Conservation (phyloP, 148 eudicot genomes). For the Heliosperma pusillum region DNA sequence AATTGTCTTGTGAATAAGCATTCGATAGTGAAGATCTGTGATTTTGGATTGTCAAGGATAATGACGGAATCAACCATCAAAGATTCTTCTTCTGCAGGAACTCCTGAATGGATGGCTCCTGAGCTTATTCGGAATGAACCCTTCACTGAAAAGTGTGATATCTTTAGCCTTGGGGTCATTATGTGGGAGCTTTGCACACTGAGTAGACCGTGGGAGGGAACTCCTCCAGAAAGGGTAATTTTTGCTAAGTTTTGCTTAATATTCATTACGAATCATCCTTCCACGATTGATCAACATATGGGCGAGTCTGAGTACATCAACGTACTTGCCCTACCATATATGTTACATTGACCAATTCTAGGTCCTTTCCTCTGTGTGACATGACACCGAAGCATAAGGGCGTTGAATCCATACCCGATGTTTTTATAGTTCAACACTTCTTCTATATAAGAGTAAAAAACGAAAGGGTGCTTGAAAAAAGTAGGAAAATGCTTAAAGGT, state of each 20-base stretch:
- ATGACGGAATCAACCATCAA: slow-evolving; percentile 48
- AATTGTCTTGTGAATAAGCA: slow-evolving; percentile 95
- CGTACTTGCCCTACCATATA: neutral
- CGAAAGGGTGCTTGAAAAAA: neutral
- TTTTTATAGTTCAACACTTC: neutral
- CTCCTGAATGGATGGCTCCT: slow-evolving; percentile 99
- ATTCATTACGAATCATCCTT: neutral
- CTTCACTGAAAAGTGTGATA: slow-evolving; percentile 90
- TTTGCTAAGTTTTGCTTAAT: neutral
- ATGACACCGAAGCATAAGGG: neutral
- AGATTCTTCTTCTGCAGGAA: slow-evolving; percentile 86
- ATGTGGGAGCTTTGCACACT: slow-evolving; percentile 98
- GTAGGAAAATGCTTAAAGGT: neutral
- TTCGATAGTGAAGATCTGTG: slow-evolving; percentile 84
- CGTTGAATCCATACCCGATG: neutral
- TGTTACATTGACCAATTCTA: neutral
- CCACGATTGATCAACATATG: neutral
- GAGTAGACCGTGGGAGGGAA: slow-evolving; percentile 88
- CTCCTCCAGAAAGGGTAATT: slow-evolving; percentile 81
- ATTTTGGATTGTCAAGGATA: slow-evolving; percentile 87
- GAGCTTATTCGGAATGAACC: slow-evolving; percentile 96
- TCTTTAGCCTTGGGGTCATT: slow-evolving; percentile 94
- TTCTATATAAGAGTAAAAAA: no score
- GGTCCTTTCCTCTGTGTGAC: neutral
- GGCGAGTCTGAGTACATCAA: neutral